A percentile compares a stretch with the other conserved stretches of the same genome.
These are phyloP conservation scores for Dacryopinax spathularia DNA, from an alignment of 768 basidiomycete genomes.

Conservation along the genomic window DNA sequence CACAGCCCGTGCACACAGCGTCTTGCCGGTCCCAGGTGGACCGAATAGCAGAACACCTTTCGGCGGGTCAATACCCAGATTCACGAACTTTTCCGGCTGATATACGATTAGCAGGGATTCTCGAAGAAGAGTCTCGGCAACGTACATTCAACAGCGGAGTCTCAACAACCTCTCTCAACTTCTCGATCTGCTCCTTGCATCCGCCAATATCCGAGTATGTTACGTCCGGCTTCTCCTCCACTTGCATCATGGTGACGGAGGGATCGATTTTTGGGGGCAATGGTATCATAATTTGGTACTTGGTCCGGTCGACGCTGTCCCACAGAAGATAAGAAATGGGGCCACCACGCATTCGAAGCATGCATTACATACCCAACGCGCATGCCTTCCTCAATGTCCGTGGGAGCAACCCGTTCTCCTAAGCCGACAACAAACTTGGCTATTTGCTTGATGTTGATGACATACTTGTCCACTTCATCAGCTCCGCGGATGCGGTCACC, in stretches of 20 bases:
- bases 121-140: constrained; percentile 7
- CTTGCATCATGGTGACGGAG: constrained; percentile 99
- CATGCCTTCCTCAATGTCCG: constrained; percentile 99
- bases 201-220: constrained; percentile 97
- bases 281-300: constrained; percentile 98
- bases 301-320: constrained; percentile 86
- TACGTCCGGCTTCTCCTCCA: constrained; percentile 95
- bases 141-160: constrained; percentile 83
- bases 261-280: constrained; percentile 98
- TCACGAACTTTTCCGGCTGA: constrained; percentile 97
- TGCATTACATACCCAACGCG: constrained; percentile 71
- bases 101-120: constrained; percentile 3
- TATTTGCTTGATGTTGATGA: constrained; percentile 99
- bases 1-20: constrained; percentile 92
- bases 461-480: constrained; percentile 97
- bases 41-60: constrained; percentile 95
- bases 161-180: constrained; percentile 94
- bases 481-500: constrained; percentile 75
- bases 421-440: constrained; percentile 98
- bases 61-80: constrained; percentile 95
- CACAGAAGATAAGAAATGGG: background rate
- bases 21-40: constrained; percentile 96
- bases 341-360: background rate
- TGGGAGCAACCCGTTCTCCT: constrained; percentile 90
- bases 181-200: constrained; percentile 99